A percentile compares a stretch with the other conserved stretches of the same genome.
Evolutionary conservation across 2,329 filamentous ascomycete genomes (phyloP).

Genomic region (Seiridium unicorne): DNA sequence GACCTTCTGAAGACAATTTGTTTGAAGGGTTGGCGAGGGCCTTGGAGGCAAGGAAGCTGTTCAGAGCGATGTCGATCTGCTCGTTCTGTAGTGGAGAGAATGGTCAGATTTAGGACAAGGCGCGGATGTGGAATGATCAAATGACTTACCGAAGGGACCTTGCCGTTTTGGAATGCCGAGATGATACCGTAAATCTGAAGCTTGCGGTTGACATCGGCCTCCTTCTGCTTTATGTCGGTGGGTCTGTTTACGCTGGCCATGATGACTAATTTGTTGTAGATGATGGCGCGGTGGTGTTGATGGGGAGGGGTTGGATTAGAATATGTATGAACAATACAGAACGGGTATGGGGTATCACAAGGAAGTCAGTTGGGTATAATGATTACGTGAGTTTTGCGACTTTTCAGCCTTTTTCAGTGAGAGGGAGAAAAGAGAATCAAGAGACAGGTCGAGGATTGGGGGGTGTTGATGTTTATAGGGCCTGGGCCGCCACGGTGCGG

Average conservation of each 20-base stretch:
- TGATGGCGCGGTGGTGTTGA: not conserved
- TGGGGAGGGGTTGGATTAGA: not conserved
- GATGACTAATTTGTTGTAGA: constrained; percentile 11
- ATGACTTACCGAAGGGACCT: constrained; percentile 76
- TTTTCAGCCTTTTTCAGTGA: not conserved
- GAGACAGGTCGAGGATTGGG: not conserved
- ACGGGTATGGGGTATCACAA: constrained; percentile 8
- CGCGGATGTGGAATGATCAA: not conserved
- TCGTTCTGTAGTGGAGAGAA: constrained; percentile 62
- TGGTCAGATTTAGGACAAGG: constrained; percentile 9
- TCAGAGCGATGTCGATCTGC: constrained; percentile 92
- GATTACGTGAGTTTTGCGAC: not conserved
- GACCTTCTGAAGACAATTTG: constrained; percentile 80
- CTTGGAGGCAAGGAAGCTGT: constrained; percentile 76
- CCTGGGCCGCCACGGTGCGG: not conserved
- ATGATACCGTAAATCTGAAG: constrained; percentile 92
- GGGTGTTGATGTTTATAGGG: constrained; percentile 1
- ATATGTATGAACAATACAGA: not conserved
- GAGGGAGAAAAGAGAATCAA: not conserved
- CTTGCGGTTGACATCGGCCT: constrained; percentile 87
- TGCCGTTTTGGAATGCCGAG: constrained; percentile 81
- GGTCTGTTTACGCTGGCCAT: constrained; percentile 66
- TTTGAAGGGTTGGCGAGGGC: constrained; percentile 67
- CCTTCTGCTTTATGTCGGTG: constrained; percentile 71
- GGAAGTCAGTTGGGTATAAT: constrained; percentile 6